Evolutionary conservation across 73 alveolate species (phyloP).

Genomic region (Paramecium biaurelia): DNA sequence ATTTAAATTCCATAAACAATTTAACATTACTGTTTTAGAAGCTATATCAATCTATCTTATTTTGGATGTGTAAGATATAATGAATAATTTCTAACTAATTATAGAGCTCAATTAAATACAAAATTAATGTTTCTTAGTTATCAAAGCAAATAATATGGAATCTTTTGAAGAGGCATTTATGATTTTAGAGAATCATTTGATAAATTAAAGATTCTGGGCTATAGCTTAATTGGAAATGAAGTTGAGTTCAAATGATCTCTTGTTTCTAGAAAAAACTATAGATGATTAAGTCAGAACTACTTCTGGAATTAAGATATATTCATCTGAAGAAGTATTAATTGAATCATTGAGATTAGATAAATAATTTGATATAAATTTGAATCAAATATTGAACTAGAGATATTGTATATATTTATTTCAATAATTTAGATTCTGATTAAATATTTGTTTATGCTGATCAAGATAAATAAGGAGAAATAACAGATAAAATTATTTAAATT

Average conservation of each 20-base stretch:
- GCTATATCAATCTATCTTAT: background rate
- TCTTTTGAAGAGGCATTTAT: background rate
- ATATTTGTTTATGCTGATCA: background rate
- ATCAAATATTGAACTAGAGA: background rate
- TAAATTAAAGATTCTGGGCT: background rate
- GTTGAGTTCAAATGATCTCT: background rate
- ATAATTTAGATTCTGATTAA: background rate
- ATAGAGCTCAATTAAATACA: background rate
- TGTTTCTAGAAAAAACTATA: background rate
- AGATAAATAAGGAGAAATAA: background rate
- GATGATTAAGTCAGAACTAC: background rate
- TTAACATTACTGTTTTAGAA: background rate
- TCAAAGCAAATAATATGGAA: background rate
- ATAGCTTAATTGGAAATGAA: background rate
- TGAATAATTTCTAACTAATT: background rate
- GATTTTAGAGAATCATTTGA: background rate
- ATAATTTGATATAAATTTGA: background rate
- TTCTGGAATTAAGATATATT: background rate
- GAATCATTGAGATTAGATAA: background rate
- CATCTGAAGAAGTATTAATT: background rate
- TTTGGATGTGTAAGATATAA: background rate
- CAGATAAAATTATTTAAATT: background rate
- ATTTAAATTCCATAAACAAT: background rate
- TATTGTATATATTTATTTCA: background rate
- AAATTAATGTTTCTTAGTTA: background rate